These are phyloP conservation scores for Cladophialophora yegresii DNA, from an alignment of 2,329 filamentous ascomycete species.

Conservation along the genomic window DNA sequence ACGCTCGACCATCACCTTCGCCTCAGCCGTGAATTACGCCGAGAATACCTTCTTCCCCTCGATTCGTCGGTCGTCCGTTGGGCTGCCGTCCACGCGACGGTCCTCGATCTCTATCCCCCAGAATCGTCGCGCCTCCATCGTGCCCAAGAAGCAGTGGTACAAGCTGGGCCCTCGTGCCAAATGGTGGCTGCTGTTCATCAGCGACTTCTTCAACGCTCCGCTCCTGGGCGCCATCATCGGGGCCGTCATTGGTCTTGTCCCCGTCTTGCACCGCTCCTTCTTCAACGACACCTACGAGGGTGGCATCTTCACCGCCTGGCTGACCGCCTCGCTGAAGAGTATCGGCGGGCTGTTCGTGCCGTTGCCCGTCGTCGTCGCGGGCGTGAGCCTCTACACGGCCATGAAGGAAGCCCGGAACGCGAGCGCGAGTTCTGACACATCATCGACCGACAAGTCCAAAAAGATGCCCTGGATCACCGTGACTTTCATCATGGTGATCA, in stretches of 20 bases:
- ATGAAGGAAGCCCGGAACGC: conserved; percentile 50
- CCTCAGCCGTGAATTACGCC: conserved; percentile 42
- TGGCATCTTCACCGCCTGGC: conserved; percentile 67
- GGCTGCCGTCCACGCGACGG: not conserved
- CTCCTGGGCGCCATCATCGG: conserved; percentile 63
- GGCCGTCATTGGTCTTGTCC: conserved; percentile 61
- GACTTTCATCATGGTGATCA: conserved; percentile 55
- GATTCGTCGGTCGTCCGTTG: conserved; percentile 21
- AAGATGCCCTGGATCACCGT: conserved; percentile 55
- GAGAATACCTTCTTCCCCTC: conserved; percentile 56
- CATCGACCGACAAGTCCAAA: conserved; percentile 38
- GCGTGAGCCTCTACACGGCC: conserved; percentile 63
- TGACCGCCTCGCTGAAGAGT: conserved; percentile 63
- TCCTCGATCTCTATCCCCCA: conserved; percentile 4
- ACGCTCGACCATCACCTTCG: conserved; percentile 22
- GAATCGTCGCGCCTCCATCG: conserved; percentile 27
- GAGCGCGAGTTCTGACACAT: conserved; percentile 44
- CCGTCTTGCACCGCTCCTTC: conserved; percentile 62
- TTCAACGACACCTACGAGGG: conserved; percentile 61
- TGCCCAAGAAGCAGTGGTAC: conserved; percentile 38
- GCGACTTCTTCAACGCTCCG: conserved; percentile 62
- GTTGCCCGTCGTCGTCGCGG: conserved; percentile 66
- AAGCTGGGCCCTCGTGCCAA: conserved; percentile 45
- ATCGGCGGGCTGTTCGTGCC: conserved; percentile 66
- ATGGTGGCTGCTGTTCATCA: conserved; percentile 44